A percentile compares a stretch with the other conserved stretches of the same genome.
phyloP scores from a whole-genome alignment of 83 land plant genomes.

The Picea engelmannii region DNA sequence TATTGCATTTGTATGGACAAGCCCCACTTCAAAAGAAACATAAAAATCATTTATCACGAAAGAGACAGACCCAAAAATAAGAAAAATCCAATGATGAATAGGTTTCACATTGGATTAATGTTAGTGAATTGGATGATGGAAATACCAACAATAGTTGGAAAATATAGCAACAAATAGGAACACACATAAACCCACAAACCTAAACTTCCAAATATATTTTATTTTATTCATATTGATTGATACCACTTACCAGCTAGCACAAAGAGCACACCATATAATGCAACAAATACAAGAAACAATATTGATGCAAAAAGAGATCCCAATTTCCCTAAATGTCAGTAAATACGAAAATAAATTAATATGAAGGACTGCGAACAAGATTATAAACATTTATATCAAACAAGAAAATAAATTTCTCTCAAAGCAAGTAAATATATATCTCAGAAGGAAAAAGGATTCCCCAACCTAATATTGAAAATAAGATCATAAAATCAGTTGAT shows the following conservation, averaged over 20 bases:
- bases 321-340: background rate
- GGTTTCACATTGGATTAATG: constrained; percentile 29
- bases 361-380: background rate
- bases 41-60: constrained; percentile 44
- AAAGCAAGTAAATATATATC: no score
- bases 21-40: constrained; percentile 33
- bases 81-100: constrained; percentile 52
- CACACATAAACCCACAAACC: background rate
- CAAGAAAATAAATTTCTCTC: no score
- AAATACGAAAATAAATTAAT: background rate
- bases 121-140: constrained; percentile 44
- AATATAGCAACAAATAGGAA: background rate
- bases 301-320: no score
- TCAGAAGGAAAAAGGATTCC: no score
- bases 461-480: no score
- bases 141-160: constrained; percentile 42
- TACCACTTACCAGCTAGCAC: constrained; percentile 17
- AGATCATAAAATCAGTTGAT: no score
- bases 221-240: background rate
- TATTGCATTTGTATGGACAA: constrained; percentile 38
- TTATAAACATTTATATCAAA: background rate
- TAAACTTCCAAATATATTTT: background rate
- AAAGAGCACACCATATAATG: no score
- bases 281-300: no score
- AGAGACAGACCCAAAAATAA: constrained; percentile 52